phyloP scores from a whole-genome alignment of 345 rosid species.

The Mangifera indica region DNA sequence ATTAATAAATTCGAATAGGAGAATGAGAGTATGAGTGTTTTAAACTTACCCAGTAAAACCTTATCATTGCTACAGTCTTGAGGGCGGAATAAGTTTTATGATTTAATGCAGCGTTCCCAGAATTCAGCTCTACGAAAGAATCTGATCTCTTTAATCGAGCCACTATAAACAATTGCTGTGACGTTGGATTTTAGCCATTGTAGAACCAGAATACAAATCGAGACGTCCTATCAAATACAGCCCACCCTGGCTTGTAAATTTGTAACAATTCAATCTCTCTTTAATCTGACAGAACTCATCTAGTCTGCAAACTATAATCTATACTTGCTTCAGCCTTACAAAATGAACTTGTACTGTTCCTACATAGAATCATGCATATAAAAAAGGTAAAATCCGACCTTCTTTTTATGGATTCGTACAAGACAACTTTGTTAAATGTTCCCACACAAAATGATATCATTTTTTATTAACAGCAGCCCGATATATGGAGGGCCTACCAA shows the following conservation, averaged over 20 bases:
- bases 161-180: not conserved
- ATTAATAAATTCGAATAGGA: too few species aligned
- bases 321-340: not conserved
- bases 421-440: constrained; percentile 26
- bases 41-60: too few species aligned
- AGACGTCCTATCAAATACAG: too few species aligned
- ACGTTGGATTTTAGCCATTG: not conserved
- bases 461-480: not conserved
- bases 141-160: not conserved
- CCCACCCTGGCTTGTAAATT: too few species aligned
- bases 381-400: not conserved
- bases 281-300: too few species aligned
- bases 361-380: not conserved
- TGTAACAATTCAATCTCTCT: too few species aligned
- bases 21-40: too few species aligned
- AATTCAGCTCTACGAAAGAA: not conserved
- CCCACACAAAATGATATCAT: constrained; percentile 20
- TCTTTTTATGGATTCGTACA: constrained; percentile 33
- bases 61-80: too few species aligned
- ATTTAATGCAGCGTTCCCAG: not conserved
- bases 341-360: not conserved
- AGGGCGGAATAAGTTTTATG: too few species aligned
- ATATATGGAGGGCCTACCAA: not conserved
- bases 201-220: not conserved
- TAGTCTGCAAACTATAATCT: too few species aligned